Evolutionary conservation across 108 stramenopile genomes (phyloP).

Genomic region (Nannochloropsis oceanica): DNA sequence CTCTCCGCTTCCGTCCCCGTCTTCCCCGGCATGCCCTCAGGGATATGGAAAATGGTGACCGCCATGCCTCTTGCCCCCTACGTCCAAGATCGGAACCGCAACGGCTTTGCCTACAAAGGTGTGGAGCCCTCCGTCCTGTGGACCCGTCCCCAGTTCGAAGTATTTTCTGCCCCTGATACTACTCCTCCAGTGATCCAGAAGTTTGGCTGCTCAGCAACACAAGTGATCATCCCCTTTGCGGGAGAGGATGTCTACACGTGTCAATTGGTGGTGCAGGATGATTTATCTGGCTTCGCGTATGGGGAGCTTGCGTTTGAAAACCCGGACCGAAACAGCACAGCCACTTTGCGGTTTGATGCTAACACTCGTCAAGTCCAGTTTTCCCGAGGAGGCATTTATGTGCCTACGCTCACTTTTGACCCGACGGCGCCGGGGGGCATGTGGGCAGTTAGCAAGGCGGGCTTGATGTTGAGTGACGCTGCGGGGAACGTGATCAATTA

Average conservation of each 20-base stretch:
- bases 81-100: background rate
- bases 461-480: background rate
- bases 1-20: background rate
- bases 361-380: background rate
- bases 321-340: background rate
- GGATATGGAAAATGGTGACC: background rate
- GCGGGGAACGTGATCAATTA: background rate
- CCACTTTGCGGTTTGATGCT: background rate
- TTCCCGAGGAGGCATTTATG: background rate
- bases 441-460: background rate
- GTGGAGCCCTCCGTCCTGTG: background rate
- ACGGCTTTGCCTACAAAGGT: background rate
- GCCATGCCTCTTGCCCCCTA: background rate
- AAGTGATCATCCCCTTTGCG: background rate
- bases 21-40: background rate
- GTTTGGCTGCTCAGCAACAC: background rate
- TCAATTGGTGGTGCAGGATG: background rate
- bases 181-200: background rate
- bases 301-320: background rate
- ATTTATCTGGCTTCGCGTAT: background rate
- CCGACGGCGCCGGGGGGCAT: background rate
- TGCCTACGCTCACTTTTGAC: background rate
- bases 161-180: background rate
- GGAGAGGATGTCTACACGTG: background rate
- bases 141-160: background rate